Percentiles rank a stretch among this genome's conserved stretches.
phyloP scores from a whole-genome alignment of 495 filamentous ascomycete genomes.

The Lasiosphaeriaceae sp. region DNA sequence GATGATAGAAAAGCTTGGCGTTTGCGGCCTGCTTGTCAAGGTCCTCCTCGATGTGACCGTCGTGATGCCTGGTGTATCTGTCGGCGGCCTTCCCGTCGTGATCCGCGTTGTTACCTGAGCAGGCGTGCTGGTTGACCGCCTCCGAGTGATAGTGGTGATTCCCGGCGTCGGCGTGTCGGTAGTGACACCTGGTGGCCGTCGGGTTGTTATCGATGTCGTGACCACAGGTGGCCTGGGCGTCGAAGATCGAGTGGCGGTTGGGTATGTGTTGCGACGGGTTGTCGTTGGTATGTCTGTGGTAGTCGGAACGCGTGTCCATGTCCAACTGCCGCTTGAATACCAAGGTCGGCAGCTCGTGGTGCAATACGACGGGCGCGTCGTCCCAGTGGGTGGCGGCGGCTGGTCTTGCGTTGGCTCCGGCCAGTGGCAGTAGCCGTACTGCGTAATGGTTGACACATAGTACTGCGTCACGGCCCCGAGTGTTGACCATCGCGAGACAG shows the following conservation, averaged over 20 bases:
- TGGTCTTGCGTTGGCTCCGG: slow-evolving; percentile 15
- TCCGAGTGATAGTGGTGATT: slow-evolving; percentile 10
- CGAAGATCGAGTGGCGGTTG: not conserved
- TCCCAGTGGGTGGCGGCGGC: slow-evolving; percentile 13
- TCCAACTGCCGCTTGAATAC: slow-evolving; percentile 12
- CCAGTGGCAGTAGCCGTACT: slow-evolving; percentile 27
- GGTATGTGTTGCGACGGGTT: not conserved
- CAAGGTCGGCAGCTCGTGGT: slow-evolving; percentile 13
- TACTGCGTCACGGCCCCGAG: slow-evolving; percentile 21
- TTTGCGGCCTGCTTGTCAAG: not conserved
- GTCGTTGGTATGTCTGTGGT: slow-evolving; percentile 2
- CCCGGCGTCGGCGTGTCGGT: slow-evolving; percentile 3
- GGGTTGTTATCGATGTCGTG: not conserved
- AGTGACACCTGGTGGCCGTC: not conserved
- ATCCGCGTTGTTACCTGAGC: no score
- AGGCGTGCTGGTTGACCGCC: not conserved
- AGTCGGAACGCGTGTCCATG: slow-evolving; percentile 1
- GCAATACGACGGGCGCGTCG: slow-evolving; percentile 11
- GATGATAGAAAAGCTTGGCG: slow-evolving; percentile 1
- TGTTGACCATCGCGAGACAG: slow-evolving; percentile 17
- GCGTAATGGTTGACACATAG: slow-evolving; percentile 19
- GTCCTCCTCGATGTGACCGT: not conserved
- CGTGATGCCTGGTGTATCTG: not conserved
- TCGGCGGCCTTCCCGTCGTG: not conserved
- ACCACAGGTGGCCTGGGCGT: not conserved